Percentiles rank a stretch among this genome's conserved stretches.
Evolutionary conservation across 352 stramenopile species (phyloP).

Genomic region (Pythium volutum): DNA sequence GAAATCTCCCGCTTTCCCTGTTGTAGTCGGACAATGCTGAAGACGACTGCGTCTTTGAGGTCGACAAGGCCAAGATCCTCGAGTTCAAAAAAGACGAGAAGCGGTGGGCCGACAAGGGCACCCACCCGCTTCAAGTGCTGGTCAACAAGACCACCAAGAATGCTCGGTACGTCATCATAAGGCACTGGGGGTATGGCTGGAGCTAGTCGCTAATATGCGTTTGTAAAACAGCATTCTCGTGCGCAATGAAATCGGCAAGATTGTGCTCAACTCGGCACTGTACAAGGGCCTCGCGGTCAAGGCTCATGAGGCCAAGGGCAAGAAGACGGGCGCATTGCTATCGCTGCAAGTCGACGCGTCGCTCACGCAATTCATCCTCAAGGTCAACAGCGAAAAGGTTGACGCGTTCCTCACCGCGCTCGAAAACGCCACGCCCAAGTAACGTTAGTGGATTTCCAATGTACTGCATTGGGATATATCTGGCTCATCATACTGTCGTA

Average conservation of each 20-base stretch:
- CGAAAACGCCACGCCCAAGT: constrained; percentile 34
- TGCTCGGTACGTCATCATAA: constrained; percentile 35
- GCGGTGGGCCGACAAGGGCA: constrained; percentile 83
- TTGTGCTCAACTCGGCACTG: constrained; percentile 78
- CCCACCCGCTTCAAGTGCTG: constrained; percentile 78
- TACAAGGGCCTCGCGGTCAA: constrained; percentile 77
- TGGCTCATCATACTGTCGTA: neutral
- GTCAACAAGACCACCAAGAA: constrained; percentile 73
- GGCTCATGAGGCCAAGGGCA: constrained; percentile 68
- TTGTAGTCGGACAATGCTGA: constrained; percentile 60
- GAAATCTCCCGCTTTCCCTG: too few relatives aligned
- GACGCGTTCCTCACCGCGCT: constrained; percentile 60
- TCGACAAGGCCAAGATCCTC: constrained; percentile 75
- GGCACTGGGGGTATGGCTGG: neutral
- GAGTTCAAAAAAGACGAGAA: constrained; percentile 89
- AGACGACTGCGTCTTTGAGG: constrained; percentile 73
- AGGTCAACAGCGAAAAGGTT: constrained; percentile 65
- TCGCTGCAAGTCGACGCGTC: constrained; percentile 56
- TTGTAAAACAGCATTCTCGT: constrained; percentile 52
- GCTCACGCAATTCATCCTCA: constrained; percentile 72
- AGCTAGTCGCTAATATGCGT: neutral
- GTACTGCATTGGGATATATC: constrained; percentile 10
- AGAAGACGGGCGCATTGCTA: constrained; percentile 69
- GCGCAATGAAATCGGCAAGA: constrained; percentile 85
- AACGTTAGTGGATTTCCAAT: constrained; percentile 5